phyloP scores from a whole-genome alignment of 768 basidiomycete genomes.

The Lactarius akahatsu region DNA sequence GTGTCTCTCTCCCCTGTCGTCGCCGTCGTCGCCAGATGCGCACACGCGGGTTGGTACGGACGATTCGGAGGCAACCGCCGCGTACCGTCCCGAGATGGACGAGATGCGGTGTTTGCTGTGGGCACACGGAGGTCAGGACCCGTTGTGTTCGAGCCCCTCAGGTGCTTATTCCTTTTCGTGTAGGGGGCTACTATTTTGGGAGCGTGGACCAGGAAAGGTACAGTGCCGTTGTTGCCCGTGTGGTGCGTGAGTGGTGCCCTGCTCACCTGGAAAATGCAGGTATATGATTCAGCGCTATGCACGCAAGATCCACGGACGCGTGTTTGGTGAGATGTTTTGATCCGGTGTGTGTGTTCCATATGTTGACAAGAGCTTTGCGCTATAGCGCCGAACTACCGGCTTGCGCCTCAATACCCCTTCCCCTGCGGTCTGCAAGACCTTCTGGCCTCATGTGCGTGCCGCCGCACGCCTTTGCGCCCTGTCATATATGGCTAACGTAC shows the following conservation, averaged over 20 bases:
- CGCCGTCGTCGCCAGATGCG: constrained; percentile 22
- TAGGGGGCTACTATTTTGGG: constrained; percentile 80
- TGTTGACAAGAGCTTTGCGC: constrained; percentile 25
- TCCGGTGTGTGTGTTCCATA: too few relatives aligned
- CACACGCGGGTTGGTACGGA: constrained; percentile 28
- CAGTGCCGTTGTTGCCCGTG: background rate
- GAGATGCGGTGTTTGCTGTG: constrained; percentile 83
- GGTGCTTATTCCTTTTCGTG: constrained; percentile 12
- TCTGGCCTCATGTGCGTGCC: constrained; percentile 69
- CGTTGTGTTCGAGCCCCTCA: background rate
- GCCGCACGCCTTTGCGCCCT: constrained; percentile 29
- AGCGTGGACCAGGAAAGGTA: constrained; percentile 78
- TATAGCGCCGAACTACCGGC: constrained; percentile 72
- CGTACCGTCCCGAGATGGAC: constrained; percentile 70
- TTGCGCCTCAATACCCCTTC: constrained; percentile 96
- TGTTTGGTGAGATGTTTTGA: constrained; percentile 54
- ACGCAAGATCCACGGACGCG: constrained; percentile 89
- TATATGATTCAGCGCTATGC: constrained; percentile 81
- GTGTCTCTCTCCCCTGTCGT: background rate
- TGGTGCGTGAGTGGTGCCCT: too few relatives aligned
- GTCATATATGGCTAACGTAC: background rate
- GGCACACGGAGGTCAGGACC: constrained; percentile 62
- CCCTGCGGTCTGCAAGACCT: constrained; percentile 90
- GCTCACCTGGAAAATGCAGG: constrained; percentile 35
- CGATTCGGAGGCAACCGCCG: constrained; percentile 33